Base-by-base conservation (phyloP, 1,139 yeast species). In the Candida dubliniensis region DNA sequence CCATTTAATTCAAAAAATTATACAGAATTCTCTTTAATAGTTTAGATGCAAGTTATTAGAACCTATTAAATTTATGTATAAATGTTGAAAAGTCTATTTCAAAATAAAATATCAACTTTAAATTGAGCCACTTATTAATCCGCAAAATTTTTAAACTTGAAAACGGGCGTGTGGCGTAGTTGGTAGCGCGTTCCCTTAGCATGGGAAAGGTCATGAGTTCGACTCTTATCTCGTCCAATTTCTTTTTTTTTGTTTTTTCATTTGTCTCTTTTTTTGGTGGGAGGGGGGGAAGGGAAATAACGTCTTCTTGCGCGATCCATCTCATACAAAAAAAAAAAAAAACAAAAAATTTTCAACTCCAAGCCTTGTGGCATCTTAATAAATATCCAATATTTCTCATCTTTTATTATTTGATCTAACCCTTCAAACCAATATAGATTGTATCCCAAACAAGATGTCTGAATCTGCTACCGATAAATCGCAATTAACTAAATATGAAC, bases 141-240 rank as follows among this genome's bases (percentile, higher is more conserved):
- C 33, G 14, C 5, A 11, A 36, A 14, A 25, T 26, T 14, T 10
- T 4, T 2, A 27, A 27, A 7, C 10, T 14, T 8, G 14, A 8
- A 43, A 34, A 31, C 32, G 81, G 82, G 82, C 81, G 81, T 76
- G 81, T 77, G 81, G 83, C 82, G 81, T 72, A 77, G 83, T 76
- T 77, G 83, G 83, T 77, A 78, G 81, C 81, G 82, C 82, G 82
- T 73, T 69, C 69, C 79, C 82, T 77, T 77, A 76, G 82, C 82
- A 77, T 72, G 82, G 76, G 69, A 69, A 72, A 77, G 82, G 82
- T 76, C 82, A 73, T 69, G 71, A 81, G 82, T 77, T 77, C 82
- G 82, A 77, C 63, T 77, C 82, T 82, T 71, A 76, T 74, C 81
- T 77, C 80, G 81, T 77, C 81, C 82, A 77, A 52, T 49, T 42